These are phyloP conservation scores for Penicillium paradoxum DNA, from an alignment of 495 filamentous ascomycete genomes.

Conservation along the genomic window DNA sequence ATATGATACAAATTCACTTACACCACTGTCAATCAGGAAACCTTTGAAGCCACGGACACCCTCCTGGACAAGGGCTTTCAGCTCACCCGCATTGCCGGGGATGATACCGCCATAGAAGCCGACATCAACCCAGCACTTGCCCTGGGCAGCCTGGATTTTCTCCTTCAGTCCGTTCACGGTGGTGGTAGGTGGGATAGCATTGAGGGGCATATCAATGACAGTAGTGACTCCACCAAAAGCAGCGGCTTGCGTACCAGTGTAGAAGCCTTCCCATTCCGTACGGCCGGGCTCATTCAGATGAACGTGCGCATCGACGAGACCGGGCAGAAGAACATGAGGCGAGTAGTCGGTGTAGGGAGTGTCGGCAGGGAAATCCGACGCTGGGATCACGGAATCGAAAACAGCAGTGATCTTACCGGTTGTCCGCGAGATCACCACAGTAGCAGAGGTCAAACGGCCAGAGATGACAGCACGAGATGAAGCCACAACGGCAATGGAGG, in stretches of 20 bases:
- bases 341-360: conserved; percentile 78
- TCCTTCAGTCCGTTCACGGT: conserved; percentile 75
- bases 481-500: conserved; percentile 64
- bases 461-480: conserved; percentile 74
- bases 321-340: conserved; percentile 82
- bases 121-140: conserved; percentile 97
- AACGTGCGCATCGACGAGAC: conserved; percentile 94
- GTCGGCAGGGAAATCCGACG: conserved; percentile 63
- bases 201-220: conserved; percentile 96
- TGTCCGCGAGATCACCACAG: conserved; percentile 68
- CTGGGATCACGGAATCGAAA: conserved; percentile 65
- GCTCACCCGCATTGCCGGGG: conserved; percentile 77
- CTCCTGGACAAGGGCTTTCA: conserved; percentile 73
- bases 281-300: conserved; percentile 96
- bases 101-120: conserved; percentile 97
- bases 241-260: conserved; percentile 86
- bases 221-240: conserved; percentile 98
- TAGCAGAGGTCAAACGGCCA: conserved; percentile 65
- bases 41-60: conserved; percentile 97
- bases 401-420: conserved; percentile 85
- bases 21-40: conserved; percentile 94
- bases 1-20: conserved; percentile 46
- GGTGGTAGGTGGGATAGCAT: conserved; percentile 94
- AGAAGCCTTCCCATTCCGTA: conserved; percentile 98
- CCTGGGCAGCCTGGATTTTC: conserved; percentile 79